A percentile compares a stretch with the other conserved stretches of the same genome.
Conservation (phyloP, 225 moss, liverwort and hornwort species). For the Ulota crispa region DNA sequence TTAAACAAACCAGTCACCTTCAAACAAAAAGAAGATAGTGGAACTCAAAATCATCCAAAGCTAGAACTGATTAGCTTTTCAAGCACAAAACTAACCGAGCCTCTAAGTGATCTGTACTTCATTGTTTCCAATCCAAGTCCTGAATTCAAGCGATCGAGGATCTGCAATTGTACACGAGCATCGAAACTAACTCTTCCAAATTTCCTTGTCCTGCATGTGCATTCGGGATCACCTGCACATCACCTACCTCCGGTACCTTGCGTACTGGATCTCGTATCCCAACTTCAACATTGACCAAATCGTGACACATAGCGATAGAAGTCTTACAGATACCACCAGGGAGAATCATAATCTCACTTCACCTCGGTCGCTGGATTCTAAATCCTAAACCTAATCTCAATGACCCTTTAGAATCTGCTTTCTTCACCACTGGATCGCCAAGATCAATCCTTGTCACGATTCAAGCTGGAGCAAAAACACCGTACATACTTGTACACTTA, state of each 20-base stretch:
- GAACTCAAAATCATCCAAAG: not conserved
- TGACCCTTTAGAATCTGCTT: not conserved
- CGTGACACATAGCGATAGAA: not conserved
- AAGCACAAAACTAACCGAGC: not conserved
- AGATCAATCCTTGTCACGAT: not conserved
- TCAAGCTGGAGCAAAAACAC: not conserved
- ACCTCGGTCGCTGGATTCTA: not conserved
- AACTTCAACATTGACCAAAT: not conserved
- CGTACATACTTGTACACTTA: not conserved
- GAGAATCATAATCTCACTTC: not conserved
- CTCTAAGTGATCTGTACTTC: not conserved
- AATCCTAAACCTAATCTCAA: not conserved
- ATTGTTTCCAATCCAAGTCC: not conserved
- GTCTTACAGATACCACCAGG: not conserved
- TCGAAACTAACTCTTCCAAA: not conserved
- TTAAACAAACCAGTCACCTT: rapidly evolving
- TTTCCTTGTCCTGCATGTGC: not conserved
- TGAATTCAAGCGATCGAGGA: not conserved
- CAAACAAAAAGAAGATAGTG: not conserved
- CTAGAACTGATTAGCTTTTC: not conserved
- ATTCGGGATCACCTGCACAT: not conserved
- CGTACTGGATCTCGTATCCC: not conserved
- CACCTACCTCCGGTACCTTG: conserved; percentile 17
- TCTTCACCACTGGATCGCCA: no score
- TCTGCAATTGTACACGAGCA: not conserved